Percentiles rank a stretch among this genome's conserved stretches.
Conservation (phyloP, 169 alveolate genomes). For the Plasmodium vinckei region DNA sequence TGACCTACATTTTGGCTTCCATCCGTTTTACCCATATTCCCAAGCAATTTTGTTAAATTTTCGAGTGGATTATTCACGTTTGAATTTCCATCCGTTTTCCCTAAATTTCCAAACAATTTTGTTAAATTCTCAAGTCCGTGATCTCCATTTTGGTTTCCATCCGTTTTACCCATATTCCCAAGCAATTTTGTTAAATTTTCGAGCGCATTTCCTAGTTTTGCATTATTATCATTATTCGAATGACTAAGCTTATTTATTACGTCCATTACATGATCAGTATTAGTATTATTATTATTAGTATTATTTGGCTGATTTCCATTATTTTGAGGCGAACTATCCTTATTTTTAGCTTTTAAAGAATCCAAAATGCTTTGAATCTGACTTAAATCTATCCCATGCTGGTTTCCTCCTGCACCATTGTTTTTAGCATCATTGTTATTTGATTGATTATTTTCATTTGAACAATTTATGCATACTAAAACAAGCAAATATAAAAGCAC, state of each 20-base stretch:
- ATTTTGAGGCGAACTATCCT: not conserved
- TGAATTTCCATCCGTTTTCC: not conserved
- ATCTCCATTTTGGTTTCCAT: not conserved
- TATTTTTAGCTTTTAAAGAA: slow-evolving; percentile 12
- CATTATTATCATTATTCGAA: not conserved
- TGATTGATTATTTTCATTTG: slow-evolving; percentile 23
- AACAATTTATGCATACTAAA: slow-evolving; percentile 27
- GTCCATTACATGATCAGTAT: not conserved
- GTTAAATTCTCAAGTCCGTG: not conserved
- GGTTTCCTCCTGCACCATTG: not conserved
- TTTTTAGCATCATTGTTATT: slow-evolving; percentile 5
- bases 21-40: not conserved
- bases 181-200: slow-evolving; percentile 7
- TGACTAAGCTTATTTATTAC: not conserved
- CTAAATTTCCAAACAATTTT: not conserved
- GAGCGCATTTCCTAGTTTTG: not conserved
- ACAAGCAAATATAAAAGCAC: slow-evolving; percentile 39
- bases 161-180: not conserved
- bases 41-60: not conserved
- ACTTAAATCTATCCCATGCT: slow-evolving; percentile 7
- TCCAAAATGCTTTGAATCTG: slow-evolving; percentile 17
- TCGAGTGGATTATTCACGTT: slow-evolving; percentile 2
- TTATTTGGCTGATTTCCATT: not conserved
- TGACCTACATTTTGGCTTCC: not conserved
- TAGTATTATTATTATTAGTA: not conserved